A percentile compares a stretch with the other conserved stretches of the same genome.
phyloP scores from a whole-genome alignment of 1,139 yeast genomes.

The Wickerhamiella pararugosa region DNA sequence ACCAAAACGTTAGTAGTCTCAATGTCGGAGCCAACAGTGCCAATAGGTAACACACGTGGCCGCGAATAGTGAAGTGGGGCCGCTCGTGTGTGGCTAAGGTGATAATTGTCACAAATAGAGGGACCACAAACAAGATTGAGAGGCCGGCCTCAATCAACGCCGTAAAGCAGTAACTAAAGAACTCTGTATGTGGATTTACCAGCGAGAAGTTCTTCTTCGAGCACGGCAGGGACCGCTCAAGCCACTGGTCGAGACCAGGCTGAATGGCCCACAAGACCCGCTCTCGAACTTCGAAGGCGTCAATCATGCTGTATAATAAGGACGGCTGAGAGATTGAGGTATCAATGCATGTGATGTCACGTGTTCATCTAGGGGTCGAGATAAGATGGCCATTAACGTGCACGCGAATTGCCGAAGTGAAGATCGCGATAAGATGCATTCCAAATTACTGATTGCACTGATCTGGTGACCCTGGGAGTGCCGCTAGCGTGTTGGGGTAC shows the following conservation, averaged over 20 bases:
- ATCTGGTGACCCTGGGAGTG: too few relatives aligned
- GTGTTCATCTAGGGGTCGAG: too few relatives aligned
- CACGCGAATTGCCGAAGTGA: too few relatives aligned
- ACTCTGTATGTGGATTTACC: constrained; percentile 14
- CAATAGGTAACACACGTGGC: constrained; percentile 11
- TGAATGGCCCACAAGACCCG: background rate
- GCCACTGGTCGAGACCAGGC: constrained; percentile 1
- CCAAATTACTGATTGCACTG: too few relatives aligned
- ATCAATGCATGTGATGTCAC: too few relatives aligned
- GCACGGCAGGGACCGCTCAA: constrained; percentile 5
- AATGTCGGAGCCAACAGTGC: constrained; percentile 10
- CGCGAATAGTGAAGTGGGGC: constrained; percentile 11
- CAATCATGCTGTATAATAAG: constrained; percentile 5
- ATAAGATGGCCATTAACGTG: too few relatives aligned
- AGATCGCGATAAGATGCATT: too few relatives aligned
- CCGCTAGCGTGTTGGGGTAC: too few relatives aligned
- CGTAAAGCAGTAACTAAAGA: constrained; percentile 13
- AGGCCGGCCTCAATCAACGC: constrained; percentile 8
- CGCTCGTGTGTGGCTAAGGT: constrained; percentile 10
- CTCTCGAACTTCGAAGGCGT: background rate
- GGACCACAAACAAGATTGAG: constrained; percentile 8
- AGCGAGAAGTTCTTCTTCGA: constrained; percentile 1
- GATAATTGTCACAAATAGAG: constrained; percentile 8
- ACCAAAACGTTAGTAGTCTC: constrained; percentile 7
- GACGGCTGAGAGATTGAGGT: constrained; percentile 11